Percentiles rank a stretch among this genome's conserved stretches.
These are phyloP conservation scores for Saccharomycopsis fibuligera DNA, from an alignment of 805 yeast genomes.

Conservation along the genomic window DNA sequence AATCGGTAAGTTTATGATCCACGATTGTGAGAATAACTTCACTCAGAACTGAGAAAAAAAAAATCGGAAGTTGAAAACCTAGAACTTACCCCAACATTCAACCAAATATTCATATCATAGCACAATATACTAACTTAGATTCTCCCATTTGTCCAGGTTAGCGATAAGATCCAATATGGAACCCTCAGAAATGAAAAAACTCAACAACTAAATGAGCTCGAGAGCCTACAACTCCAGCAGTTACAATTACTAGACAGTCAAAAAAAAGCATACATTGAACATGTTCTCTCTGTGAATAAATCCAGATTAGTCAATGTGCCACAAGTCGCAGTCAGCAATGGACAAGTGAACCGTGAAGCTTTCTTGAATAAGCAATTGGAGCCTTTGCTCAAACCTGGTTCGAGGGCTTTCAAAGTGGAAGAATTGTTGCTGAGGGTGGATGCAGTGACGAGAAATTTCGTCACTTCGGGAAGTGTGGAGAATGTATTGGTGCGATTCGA, in stretches of 20 bases:
- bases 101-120: no score
- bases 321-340: constrained; percentile 17
- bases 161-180: neutral
- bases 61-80: no score
- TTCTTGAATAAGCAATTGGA: constrained; percentile 15
- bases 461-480: constrained; percentile 11
- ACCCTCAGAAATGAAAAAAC: neutral
- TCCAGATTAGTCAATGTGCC: constrained; percentile 7
- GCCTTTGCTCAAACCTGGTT: constrained; percentile 10
- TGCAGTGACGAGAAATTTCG: constrained; percentile 10
- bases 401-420: constrained; percentile 2
- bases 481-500: constrained; percentile 11
- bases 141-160: no score
- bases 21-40: neutral
- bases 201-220: neutral
- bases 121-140: no score
- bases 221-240: neutral
- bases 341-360: constrained; percentile 7
- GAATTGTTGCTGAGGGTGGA: constrained; percentile 11
- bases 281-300: constrained; percentile 4
- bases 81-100: no score
- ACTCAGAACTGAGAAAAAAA: neutral
- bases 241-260: neutral
- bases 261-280: neutral
- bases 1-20: constrained; percentile 5